Evolutionary conservation across 2,329 filamentous ascomycete genomes (phyloP), one percentile per base, ranked within the genome.

Genomic region (Talaromyces sp.): DNA sequence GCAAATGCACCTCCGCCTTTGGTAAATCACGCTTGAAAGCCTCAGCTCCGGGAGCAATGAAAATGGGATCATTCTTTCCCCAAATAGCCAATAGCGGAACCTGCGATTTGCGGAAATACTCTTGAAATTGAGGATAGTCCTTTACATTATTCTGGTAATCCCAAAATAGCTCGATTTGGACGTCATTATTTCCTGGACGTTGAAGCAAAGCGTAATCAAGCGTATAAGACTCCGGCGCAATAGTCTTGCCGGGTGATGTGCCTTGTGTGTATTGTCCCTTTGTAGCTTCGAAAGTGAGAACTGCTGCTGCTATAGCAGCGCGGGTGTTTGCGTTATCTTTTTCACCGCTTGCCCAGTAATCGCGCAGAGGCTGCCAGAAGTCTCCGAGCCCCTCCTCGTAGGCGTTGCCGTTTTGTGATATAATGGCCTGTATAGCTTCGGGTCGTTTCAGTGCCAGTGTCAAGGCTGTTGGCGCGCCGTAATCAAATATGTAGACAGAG

Each of bases 401-500:
- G 15, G 86, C 85, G 68, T 88, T 89, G 47, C 85, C 86, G 69
- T 87, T 88, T 69, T 89, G 86, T 2, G 80, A 77, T 63, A 88
- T 78, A 67, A 88, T 84, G 15, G 84, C 83, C 43, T 78, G 76
- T 62, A 88, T 75, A 11, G 78, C 75, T 0, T 81, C 72, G 0
- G 84, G 82, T 2, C 82, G 76, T 50, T 80, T 68, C 2, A 87
- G 77, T 0, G 85, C 85, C 1, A 88, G 76, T 2, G 85, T 81
- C 27, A 87, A 74, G 1, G 81, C 86, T 0, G 80, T 79, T 0
- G 87, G 86, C 0, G 85, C 84, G 60, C 86, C 86, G 71, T 88
- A 88, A 77, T 89, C 86, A 71, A 89, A 88, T 67, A 88, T 81
- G 73, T 87, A 89, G 33, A 86, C 73, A 15, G 82, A 80, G 73